Percentiles rank a stretch among this genome's conserved stretches.
phyloP scores from a whole-genome alignment of 1,139 yeast genomes.

The Taphrina populina region DNA sequence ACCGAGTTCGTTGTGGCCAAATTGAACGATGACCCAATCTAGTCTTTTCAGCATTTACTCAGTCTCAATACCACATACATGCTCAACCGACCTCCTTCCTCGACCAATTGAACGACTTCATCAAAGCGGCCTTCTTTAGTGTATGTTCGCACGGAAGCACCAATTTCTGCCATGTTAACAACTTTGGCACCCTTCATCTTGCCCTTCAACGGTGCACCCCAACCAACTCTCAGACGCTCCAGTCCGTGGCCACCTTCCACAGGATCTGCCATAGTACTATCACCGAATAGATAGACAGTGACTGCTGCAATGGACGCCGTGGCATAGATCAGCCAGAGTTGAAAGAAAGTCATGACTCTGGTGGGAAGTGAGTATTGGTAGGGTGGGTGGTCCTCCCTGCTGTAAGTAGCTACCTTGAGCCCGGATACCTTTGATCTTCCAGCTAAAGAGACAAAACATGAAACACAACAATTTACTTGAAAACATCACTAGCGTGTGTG shows the following conservation, averaged over 20 bases:
- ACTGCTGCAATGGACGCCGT: neutral
- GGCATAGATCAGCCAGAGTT: no score
- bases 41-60: neutral
- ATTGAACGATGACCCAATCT: slow-evolving; percentile 7
- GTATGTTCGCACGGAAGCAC: slow-evolving; percentile 7
- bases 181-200: neutral
- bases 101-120: neutral
- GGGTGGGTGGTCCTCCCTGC: no score
- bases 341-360: no score
- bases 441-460: no score
- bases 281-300: slow-evolving; percentile 1
- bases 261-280: slow-evolving; percentile 6
- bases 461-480: no score
- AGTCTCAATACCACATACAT: no score
- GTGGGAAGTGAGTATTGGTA: no score
- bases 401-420: no score
- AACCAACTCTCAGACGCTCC: slow-evolving; percentile 3
- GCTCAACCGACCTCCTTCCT: slow-evolving; percentile 2
- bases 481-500: no score
- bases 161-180: slow-evolving; percentile 4
- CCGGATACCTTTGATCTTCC: no score
- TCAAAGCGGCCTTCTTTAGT: slow-evolving; percentile 1
- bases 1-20: slow-evolving; percentile 13
- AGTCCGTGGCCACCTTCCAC: neutral
- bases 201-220: neutral